phyloP scores from a whole-genome alignment of 257 asterid genomes.

The Datura wrightii region DNA sequence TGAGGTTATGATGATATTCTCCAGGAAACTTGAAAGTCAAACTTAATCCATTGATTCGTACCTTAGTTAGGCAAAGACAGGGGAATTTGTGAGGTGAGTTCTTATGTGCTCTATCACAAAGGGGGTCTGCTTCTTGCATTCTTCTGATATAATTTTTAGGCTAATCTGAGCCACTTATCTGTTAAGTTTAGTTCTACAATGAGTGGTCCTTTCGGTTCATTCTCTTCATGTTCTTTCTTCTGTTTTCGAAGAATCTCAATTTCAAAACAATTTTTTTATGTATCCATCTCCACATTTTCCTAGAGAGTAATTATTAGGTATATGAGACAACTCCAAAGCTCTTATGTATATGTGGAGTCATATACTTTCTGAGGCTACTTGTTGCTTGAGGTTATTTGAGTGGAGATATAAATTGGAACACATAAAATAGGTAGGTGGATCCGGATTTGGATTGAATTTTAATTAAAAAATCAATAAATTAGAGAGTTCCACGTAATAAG shows the following conservation, averaged over 20 bases:
- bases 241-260: no score
- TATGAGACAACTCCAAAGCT: neutral
- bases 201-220: no score
- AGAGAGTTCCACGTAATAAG: no score
- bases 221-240: no score
- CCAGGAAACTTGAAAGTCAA: conserved; percentile 24
- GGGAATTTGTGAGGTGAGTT: neutral
- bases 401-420: no score
- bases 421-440: no score
- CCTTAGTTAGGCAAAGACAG: conserved; percentile 35
- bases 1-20: conserved; percentile 37
- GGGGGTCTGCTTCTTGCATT: neutral
- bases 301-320: neutral
- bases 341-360: neutral
- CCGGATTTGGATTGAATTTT: no score
- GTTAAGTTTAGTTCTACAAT: neutral
- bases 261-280: no score
- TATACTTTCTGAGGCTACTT: neutral
- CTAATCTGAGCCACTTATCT: neutral
- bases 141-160: neutral
- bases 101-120: neutral
- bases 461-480: no score
- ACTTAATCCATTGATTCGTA: no score
- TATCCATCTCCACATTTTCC: neutral
- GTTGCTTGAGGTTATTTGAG: neutral